Base-by-base conservation (phyloP, 805 yeast genomes). In the Torulaspora gathmanii region DNA sequence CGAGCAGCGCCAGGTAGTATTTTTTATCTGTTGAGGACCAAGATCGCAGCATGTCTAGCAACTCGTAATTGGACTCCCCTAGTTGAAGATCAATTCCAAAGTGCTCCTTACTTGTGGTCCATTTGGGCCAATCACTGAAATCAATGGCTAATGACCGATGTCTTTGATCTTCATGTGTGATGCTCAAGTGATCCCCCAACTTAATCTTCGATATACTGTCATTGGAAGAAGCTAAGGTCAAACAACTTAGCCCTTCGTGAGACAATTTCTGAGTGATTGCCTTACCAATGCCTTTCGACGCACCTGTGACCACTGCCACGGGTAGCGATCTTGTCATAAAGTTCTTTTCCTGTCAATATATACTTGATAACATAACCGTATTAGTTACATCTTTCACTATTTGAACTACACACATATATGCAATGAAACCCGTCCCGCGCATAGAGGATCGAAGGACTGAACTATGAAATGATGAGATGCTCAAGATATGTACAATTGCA, bases 211-310 rank as follows among this genome's bases (percentile, higher is more conserved):
- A 28, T 12, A 49, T 44, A 20, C 60, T 53, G 9, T 49, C 47
- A 17, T 19, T 33, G 6, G 45, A 50, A 4, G 64, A 55, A 1
- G 64, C 67, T n/a, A 63, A 42, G 11, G 53, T 47, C 3, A 63
- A 36, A 37, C 64, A 59, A 33, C 57, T 53, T 5, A 60, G 9
- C 5, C 66, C 67, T 27, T 61, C 46, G 2, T 38, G 34, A 0
- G 61, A 50, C 6, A 70, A 49, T 31, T 54, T 53, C 33, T 62
- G 57, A 2, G 57, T 64, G 6, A 71, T 51, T 1, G 57, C 60
- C 13, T 60, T 58, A 5, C 77, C 77, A 40, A 72, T 66, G 3
- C 76, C 76, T 44, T 71, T 60, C 17, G 71, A 68, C 16, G 71
- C 71, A 11, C 78, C 77, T 1, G 73, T 64, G n/a, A 72, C 51